phyloP scores from a whole-genome alignment of 2,329 filamentous ascomycete species.

The Cadophora sp. region DNA sequence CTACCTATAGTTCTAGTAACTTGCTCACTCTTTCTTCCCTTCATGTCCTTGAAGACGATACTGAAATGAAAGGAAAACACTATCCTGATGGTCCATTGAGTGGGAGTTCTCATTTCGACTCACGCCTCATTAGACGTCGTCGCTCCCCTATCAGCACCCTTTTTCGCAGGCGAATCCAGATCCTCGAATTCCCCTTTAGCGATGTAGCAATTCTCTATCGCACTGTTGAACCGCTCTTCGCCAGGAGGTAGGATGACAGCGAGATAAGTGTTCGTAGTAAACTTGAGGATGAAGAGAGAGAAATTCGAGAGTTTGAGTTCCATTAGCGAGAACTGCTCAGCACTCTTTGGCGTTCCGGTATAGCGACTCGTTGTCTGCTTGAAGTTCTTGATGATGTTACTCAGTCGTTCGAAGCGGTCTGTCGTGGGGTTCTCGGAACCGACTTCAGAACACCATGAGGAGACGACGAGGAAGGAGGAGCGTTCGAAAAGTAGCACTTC shows the following conservation, averaged over 20 bases:
- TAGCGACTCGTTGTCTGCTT: conserved; percentile 84
- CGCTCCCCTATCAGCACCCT: conserved; percentile 41
- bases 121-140: conserved; percentile 21
- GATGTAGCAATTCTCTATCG: conserved; percentile 87
- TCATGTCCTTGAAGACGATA: conserved; percentile 1
- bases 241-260: conserved; percentile 90
- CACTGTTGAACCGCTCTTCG: conserved; percentile 89
- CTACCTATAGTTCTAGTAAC: background rate
- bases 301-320: conserved; percentile 83
- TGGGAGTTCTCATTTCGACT: background rate
- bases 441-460: conserved; percentile 79
- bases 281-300: conserved; percentile 92
- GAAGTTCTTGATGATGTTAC: conserved; percentile 98
- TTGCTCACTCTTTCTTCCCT: background rate
- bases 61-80: background rate
- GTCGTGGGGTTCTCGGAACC: conserved; percentile 84
- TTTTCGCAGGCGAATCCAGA: conserved; percentile 59
- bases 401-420: conserved; percentile 93
- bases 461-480: conserved; percentile 96
- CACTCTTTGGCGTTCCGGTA: conserved; percentile 80
- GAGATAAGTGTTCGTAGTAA: conserved; percentile 97
- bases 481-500: conserved; percentile 95
- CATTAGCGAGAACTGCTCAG: conserved; percentile 81
- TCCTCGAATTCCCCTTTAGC: conserved; percentile 82
- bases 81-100: background rate